A percentile compares a stretch with the other conserved stretches of the same genome.
phyloP scores from a whole-genome alignment of 2,329 filamentous ascomycete species.

The Grosmannia serpens region DNA sequence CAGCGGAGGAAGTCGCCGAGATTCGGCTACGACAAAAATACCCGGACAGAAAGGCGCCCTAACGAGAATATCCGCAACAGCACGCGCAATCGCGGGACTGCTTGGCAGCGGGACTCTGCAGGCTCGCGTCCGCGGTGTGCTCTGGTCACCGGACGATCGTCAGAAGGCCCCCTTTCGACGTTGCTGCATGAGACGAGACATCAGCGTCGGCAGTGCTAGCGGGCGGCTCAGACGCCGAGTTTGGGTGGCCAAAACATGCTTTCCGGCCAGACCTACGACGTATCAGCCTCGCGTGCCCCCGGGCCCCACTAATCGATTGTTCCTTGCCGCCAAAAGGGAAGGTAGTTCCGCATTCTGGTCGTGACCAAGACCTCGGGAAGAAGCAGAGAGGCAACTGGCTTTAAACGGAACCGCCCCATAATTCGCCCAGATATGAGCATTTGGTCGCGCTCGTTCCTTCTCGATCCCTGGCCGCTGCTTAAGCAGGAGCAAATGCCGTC shows the following conservation, averaged over 20 bases:
- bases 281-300: background rate
- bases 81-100: too few species aligned
- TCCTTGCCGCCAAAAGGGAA: background rate
- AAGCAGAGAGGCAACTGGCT: background rate
- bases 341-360: background rate
- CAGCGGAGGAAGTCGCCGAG: conserved; percentile 12
- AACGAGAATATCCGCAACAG: too few species aligned
- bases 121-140: background rate
- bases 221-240: background rate
- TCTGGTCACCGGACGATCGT: background rate
- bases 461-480: background rate
- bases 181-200: too few species aligned
- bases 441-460: background rate
- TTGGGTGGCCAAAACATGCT: too few species aligned
- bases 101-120: background rate
- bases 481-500: background rate
- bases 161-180: too few species aligned
- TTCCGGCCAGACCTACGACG: background rate
- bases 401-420: background rate
- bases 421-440: background rate
- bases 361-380: background rate
- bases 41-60: too few species aligned
- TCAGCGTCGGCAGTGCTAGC: too few species aligned
- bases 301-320: background rate
- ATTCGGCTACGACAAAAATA: conserved; percentile 13